A percentile compares a stretch with the other conserved stretches of the same genome.
Conservation (phyloP, 345 rosid genomes). For the Microthlaspi erraticum region DNA sequence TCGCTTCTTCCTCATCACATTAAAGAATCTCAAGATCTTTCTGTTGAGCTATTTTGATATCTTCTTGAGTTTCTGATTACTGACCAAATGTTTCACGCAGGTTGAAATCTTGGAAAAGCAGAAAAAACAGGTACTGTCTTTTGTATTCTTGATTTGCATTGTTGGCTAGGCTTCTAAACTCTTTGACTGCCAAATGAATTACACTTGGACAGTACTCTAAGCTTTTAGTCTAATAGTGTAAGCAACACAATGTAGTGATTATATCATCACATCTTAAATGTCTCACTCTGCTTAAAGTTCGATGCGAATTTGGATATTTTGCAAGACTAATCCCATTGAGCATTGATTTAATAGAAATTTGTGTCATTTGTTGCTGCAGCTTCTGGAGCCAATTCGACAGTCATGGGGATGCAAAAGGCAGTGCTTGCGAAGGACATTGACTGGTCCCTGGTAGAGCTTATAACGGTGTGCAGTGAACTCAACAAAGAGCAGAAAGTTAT, state of each 20-base stretch:
- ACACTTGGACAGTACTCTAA: not conserved
- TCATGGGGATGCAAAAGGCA: slow-evolving; percentile 67
- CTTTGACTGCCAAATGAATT: not conserved
- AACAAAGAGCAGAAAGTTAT: slow-evolving; percentile 33
- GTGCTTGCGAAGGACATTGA: slow-evolving; percentile 81
- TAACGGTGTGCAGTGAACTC: slow-evolving; percentile 14
- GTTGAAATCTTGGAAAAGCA: slow-evolving; percentile 57
- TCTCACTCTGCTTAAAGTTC: not conserved
- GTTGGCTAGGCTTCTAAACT: slow-evolving; percentile 6
- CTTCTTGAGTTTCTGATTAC: slow-evolving; percentile 10
- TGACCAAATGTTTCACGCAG: slow-evolving; percentile 53
- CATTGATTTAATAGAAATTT: not conserved
- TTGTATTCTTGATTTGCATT: slow-evolving; percentile 2
- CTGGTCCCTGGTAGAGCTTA: slow-evolving; percentile 83
- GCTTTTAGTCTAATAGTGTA: not conserved
- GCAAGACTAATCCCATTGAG: slow-evolving; percentile 1
- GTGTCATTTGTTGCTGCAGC: slow-evolving; percentile 41
- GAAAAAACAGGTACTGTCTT: slow-evolving; percentile 60
- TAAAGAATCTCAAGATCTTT: slow-evolving; percentile 19
- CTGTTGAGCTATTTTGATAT: not conserved
- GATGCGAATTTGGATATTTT: not conserved
- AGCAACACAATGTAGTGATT: not conserved
- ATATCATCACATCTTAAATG: not conserved
- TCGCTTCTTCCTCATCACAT: slow-evolving; percentile 30
- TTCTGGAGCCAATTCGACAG: slow-evolving; percentile 53